These are phyloP conservation scores for Oryza officinalis DNA, from an alignment of 176 grass and related monocot species.

Conservation along the genomic window DNA sequence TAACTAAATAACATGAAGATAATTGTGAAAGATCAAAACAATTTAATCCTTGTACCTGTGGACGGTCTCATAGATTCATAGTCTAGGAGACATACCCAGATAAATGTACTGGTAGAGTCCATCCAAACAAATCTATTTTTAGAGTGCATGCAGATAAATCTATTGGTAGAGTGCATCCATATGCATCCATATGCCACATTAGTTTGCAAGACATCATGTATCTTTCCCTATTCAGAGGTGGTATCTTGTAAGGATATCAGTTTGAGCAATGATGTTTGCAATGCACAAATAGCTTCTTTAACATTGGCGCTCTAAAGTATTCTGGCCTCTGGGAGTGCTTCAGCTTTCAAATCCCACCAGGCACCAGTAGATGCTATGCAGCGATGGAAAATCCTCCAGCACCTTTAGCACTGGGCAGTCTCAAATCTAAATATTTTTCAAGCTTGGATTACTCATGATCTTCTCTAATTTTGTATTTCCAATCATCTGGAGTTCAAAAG, in stretches of 20 bases:
- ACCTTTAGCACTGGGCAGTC: not conserved
- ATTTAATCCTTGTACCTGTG: not conserved
- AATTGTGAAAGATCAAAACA: not conserved
- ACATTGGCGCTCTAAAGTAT: not conserved
- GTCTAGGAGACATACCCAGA: not conserved
- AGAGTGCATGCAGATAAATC: not conserved
- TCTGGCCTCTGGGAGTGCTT: not conserved
- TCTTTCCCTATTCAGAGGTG: not conserved
- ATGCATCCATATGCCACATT: not conserved
- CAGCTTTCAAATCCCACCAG: not conserved
- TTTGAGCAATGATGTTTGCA: conserved; percentile 19
- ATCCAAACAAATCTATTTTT: not conserved
- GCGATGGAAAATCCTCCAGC: not conserved
- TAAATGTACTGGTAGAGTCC: no score
- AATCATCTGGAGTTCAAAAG: not conserved
- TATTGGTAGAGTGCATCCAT: not conserved
- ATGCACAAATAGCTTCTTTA: not conserved
- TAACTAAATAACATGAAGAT: not conserved
- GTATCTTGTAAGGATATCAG: conserved; percentile 5
- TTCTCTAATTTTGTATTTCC: not conserved
- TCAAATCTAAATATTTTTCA: not conserved
- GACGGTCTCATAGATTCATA: not conserved
- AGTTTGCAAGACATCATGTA: not conserved
- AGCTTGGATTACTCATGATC: not conserved
- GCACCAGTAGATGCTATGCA: not conserved